These are phyloP conservation scores for Chalciporus sp. DNA, from an alignment of 1,284 basidiomycete species.

Conservation along the genomic window DNA sequence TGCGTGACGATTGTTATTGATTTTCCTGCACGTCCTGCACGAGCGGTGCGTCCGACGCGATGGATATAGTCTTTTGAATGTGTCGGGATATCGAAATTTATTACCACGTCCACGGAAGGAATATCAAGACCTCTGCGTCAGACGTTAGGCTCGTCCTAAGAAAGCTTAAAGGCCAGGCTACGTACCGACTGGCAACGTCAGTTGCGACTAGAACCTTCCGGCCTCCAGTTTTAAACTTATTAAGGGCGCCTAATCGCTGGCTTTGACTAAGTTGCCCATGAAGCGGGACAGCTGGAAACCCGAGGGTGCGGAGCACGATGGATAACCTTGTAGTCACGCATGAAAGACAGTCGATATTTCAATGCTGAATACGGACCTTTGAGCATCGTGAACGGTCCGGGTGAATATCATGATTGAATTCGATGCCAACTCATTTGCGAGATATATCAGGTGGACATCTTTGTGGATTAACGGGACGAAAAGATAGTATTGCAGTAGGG, in stretches of 20 bases:
- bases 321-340: constrained; percentile 59
- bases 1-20: constrained; percentile 96
- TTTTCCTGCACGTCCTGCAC: constrained; percentile 95
- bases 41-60: constrained; percentile 95
- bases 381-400: constrained; percentile 92
- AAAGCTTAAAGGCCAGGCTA: constrained; percentile 8
- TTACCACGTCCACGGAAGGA: constrained; percentile 93
- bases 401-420: constrained; percentile 98
- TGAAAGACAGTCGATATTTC: neutral
- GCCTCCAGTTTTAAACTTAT: constrained; percentile 97
- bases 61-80: constrained; percentile 99
- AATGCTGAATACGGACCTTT: constrained; percentile 51
- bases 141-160: constrained; percentile 8
- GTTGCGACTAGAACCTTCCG: constrained; percentile 92
- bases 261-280: constrained; percentile 97
- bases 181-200: constrained; percentile 92
- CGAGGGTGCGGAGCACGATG: constrained; percentile 87
- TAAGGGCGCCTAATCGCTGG: constrained; percentile 90
- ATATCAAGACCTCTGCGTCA: constrained; percentile 86
- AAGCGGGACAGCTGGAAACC: constrained; percentile 94
- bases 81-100: constrained; percentile 98
- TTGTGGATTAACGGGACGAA: constrained; percentile 94
- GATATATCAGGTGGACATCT: constrained; percentile 89
- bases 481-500: constrained; percentile 94
- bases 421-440: constrained; percentile 87